Evolutionary conservation across 2,329 filamentous ascomycete genomes (phyloP), one percentile per base, ranked within the genome.

Genomic region (Fusarium anguioides): DNA sequence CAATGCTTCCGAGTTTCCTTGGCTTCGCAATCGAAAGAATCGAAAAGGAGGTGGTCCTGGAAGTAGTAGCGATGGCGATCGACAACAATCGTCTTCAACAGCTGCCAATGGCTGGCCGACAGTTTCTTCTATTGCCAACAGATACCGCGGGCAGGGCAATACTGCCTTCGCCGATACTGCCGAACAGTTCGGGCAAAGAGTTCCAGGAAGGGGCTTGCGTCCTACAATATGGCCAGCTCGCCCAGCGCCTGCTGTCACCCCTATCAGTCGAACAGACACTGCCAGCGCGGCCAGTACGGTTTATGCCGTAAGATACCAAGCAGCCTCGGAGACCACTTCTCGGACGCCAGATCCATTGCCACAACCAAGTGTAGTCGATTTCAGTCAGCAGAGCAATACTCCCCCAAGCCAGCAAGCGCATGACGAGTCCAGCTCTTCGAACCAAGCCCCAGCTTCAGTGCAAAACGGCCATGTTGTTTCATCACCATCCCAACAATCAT

Each of bases 271-370:
- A 64, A 86, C 87, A 18, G 87, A 90, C 60, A 89, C 87, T 3
- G 83, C 86, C 18, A 89, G 87, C 70, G 87, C 86, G 2, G 87
- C 86, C 41, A 89, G 87, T 74, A 90, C 87, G 2, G 84, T 87
- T 5, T 90, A 90, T 64, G 86, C 86, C 8, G 82, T 90, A 33
- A 81, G 87, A 50, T 89, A 89, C 66, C 86, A 88, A 53, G 81
- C 85, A 12, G 79, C 85, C 8, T 84, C 85, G 3, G 87, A 87
- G 57, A 80, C 81, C 17, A 80, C 81, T 7, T 80, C 81, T 6
- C 79, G 80, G 50, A 81, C 82, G 10, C 81, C 82, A 4, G 81
- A 84, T n/a, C 77, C 71, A 14, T 36, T 73, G 33, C 69, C 73
- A 6, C 72, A 71, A 8, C 71, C 71, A 54, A 65, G 72, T 62